Percentiles rank a stretch among this genome's conserved stretches.
These are phyloP conservation scores for Cucumis sativus DNA, from an alignment of 306 rosid genomes.

Conservation along the genomic window Cucumber_9930_V3 NC_026655.2:18779001-18779500, in stretches of 20 bases:
- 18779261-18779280: conserved; percentile 69
- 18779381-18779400: not conserved
- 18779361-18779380: conserved; percentile 36
- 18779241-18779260: conserved; percentile 79
- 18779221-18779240: conserved; percentile 64
- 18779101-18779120: conserved; percentile 89
- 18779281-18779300: conserved; percentile 93
- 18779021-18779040: conserved; percentile 88
- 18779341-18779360: conserved; percentile 93
- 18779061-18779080: conserved; percentile 97
- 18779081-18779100: conserved; percentile 96
- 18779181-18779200: conserved; percentile 99
- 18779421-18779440: not conserved
- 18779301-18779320: conserved; percentile 94
- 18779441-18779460: conserved; percentile 63
- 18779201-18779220: conserved; percentile 89
- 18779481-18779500: conserved; percentile 92
- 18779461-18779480: conserved; percentile 76
- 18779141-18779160: conserved; percentile 95
- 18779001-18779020: conserved; percentile 69
- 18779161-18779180: conserved; percentile 98
- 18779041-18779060: conserved; percentile 95
- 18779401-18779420: not conserved
- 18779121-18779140: conserved; percentile 95
- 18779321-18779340: conserved; percentile 92